Conservation (phyloP, 1,284 basidiomycete species). For the Ceratobasidium sp. region DNA sequence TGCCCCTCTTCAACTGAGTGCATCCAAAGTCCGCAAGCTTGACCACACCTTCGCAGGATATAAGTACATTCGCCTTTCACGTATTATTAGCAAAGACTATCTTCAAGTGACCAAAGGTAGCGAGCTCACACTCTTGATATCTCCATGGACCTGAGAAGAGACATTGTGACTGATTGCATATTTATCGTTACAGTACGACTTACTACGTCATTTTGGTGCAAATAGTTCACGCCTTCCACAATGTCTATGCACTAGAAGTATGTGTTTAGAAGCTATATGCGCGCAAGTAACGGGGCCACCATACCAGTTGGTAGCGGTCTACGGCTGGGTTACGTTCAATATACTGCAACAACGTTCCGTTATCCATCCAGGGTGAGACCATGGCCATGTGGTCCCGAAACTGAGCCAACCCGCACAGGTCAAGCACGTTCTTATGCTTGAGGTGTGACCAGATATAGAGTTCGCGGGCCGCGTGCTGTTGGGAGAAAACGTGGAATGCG, state of each 20-base stretch:
- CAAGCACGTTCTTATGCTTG: slow-evolving; percentile 19
- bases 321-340: neutral
- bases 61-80: slow-evolving; percentile 15
- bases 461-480: slow-evolving; percentile 29
- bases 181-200: neutral
- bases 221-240: neutral
- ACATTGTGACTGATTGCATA: neutral
- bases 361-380: slow-evolving; percentile 36
- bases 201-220: slow-evolving; percentile 6
- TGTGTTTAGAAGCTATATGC: neutral
- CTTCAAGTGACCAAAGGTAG: neutral
- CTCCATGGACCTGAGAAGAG: slow-evolving; percentile 10
- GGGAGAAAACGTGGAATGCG: neutral
- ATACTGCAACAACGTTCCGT: slow-evolving; percentile 9
- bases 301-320: slow-evolving; percentile 7
- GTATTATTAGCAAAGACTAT: neutral
- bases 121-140: neutral
- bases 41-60: neutral
- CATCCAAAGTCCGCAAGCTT: slow-evolving; percentile 21
- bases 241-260: neutral
- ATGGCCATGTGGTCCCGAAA: slow-evolving; percentile 30
- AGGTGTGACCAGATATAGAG: slow-evolving; percentile 36
- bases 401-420: slow-evolving; percentile 13
- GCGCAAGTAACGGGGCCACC: neutral
- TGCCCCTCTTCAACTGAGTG: neutral